A percentile compares a stretch with the other conserved stretches of the same genome.
These are phyloP conservation scores for Cyberlindnera japonica DNA, from an alignment of 805 yeast species.

Conservation along the genomic window DNA sequence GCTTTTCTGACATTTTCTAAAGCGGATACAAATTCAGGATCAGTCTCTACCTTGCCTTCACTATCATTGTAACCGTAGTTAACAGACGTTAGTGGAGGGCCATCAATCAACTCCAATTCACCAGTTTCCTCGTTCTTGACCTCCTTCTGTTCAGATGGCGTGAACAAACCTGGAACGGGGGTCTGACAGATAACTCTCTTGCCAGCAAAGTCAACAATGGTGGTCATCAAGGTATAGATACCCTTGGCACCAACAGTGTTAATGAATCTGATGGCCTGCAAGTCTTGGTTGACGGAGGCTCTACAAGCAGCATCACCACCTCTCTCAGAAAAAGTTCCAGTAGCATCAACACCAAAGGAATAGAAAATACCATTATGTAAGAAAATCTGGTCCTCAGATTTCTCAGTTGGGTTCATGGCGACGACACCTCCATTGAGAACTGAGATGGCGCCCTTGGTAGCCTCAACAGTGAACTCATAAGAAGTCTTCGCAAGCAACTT, in stretches of 20 bases:
- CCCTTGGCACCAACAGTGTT: constrained; percentile 62
- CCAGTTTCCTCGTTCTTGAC: constrained; percentile 40
- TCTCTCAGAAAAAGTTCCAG: constrained; percentile 56
- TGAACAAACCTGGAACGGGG: constrained; percentile 81
- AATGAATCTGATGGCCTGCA: constrained; percentile 64
- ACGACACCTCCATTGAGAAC: constrained; percentile 68
- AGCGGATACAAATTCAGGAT: constrained; percentile 49
- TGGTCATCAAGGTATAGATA: constrained; percentile 69
- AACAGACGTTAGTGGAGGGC: constrained; percentile 29
- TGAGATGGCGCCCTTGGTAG: constrained; percentile 75
- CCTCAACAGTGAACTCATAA: constrained; percentile 71
- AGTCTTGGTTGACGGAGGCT: constrained; percentile 73
- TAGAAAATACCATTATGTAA: constrained; percentile 83
- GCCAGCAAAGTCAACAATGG: constrained; percentile 89
- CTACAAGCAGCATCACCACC: constrained; percentile 90
- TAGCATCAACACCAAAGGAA: constrained; percentile 68
- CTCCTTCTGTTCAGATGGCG: constrained; percentile 36
- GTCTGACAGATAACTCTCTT: constrained; percentile 87
- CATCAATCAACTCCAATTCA: constrained; percentile 33
- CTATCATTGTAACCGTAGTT: constrained; percentile 72
- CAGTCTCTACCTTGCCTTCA: constrained; percentile 44
- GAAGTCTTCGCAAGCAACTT: constrained; percentile 65
- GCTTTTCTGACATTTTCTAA: constrained; percentile 64
- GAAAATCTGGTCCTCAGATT: constrained; percentile 57
- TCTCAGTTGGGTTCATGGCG: constrained; percentile 80